These are phyloP conservation scores for Stephania yunnanensis DNA, from an alignment of 164 flowering plant species.

Conservation along the genomic window DNA sequence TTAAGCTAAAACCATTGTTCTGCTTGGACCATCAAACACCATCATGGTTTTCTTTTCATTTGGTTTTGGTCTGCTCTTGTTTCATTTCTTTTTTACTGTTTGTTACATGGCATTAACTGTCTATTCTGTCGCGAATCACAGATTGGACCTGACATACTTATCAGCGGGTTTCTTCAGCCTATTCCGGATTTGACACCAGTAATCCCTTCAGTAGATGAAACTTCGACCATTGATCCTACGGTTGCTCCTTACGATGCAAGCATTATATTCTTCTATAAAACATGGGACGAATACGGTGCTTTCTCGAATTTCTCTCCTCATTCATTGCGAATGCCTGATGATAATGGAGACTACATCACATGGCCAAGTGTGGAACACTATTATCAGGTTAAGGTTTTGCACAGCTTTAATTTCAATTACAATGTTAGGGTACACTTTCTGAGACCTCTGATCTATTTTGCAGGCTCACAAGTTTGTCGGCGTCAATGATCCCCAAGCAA, in stretches of 20 bases:
- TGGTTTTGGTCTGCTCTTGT: not conserved
- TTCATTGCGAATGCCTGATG: slow-evolving; percentile 70
- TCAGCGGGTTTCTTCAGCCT: slow-evolving; percentile 94
- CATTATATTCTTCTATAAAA: slow-evolving; percentile 84
- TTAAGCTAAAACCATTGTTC: not conserved
- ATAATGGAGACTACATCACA: slow-evolving; percentile 46
- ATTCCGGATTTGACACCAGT: slow-evolving; percentile 75
- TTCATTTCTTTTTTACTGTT: not conserved
- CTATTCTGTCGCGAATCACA: slow-evolving; percentile 23
- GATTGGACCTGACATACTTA: slow-evolving; percentile 95
- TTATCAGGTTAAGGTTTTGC: slow-evolving; percentile 59
- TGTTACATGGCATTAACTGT: not conserved
- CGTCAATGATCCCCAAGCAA: slow-evolving; percentile 49
- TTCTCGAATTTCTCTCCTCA: slow-evolving; percentile 93
- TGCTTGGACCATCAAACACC: not conserved
- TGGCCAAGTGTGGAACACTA: slow-evolving; percentile 93
- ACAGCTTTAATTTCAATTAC: not conserved
- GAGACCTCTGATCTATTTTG: slow-evolving; percentile 9
- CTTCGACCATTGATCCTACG: slow-evolving; percentile 70
- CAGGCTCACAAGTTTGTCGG: slow-evolving; percentile 88
- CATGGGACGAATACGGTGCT: slow-evolving; percentile 97
- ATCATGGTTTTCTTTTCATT: not conserved
- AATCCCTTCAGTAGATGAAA: slow-evolving; percentile 76
- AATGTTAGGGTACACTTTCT: not conserved
- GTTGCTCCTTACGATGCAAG: slow-evolving; percentile 60